Conservation (phyloP, 208 protist genomes). For the Acanthamoeba quina region DNA sequence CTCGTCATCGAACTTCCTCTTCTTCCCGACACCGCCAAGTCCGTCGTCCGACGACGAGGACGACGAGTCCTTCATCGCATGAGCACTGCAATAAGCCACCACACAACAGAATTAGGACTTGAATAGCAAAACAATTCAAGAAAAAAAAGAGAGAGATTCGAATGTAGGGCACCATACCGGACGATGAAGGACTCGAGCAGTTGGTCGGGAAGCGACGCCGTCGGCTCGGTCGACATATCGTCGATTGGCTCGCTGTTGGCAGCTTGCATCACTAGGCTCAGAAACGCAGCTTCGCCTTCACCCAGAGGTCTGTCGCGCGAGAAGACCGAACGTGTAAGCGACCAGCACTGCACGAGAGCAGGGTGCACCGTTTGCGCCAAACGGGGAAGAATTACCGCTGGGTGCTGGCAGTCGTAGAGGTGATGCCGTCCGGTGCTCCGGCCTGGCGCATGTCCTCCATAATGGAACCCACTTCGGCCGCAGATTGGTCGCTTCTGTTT, state of each 20-base stretch:
- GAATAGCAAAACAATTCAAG: background rate
- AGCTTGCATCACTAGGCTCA: constrained; percentile 37
- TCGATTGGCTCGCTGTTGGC: constrained; percentile 39
- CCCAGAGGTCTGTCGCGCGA: background rate
- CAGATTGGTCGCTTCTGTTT: background rate
- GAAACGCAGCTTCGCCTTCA: constrained; percentile 16
- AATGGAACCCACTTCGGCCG: constrained; percentile 27
- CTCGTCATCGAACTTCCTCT: background rate
- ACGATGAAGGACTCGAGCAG: constrained; percentile 49
- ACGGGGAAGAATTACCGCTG: background rate
- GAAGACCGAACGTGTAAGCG: background rate
- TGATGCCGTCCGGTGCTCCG: background rate
- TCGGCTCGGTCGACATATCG: background rate
- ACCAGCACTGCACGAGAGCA: background rate
- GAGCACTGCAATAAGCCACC: background rate
- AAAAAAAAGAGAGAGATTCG: background rate
- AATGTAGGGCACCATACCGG: background rate
- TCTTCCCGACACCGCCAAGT: background rate
- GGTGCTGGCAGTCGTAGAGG: background rate
- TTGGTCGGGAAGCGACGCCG: constrained; percentile 13
- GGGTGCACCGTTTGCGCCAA: background rate
- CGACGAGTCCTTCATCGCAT: constrained; percentile 1
- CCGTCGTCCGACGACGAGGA: background rate
- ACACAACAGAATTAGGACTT: no score
- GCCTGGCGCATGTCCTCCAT: constrained; percentile 46